phyloP scores from a whole-genome alignment of 768 basidiomycete species.

The Termitomyces sp. region DNA sequence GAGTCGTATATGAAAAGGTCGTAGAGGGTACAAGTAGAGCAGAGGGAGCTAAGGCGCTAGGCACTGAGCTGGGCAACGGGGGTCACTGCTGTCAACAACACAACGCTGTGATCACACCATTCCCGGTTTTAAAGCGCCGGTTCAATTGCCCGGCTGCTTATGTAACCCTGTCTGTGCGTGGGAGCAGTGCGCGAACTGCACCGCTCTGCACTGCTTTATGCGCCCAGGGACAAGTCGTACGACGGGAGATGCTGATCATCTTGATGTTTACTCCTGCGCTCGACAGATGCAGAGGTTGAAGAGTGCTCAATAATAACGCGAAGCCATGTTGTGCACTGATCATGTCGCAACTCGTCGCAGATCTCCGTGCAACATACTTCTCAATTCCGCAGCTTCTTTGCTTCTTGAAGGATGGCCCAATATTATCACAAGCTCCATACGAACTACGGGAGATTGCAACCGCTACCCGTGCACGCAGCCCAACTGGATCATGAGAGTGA shows the following conservation, averaged over 20 bases:
- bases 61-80: constrained; percentile 4
- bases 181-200: background rate
- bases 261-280: background rate
- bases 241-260: background rate
- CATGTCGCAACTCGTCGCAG: no score
- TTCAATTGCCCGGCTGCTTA: constrained; percentile 11
- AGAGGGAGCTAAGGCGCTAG: constrained; percentile 3
- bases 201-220: background rate
- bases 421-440: background rate
- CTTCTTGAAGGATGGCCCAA: background rate
- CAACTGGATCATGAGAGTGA: background rate
- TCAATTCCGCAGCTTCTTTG: background rate
- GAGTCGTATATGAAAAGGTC: background rate
- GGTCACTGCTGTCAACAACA: constrained; percentile 14
- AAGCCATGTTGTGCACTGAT: background rate
- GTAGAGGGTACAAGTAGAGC: background rate
- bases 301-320: background rate
- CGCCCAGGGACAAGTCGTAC: background rate
- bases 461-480: no score
- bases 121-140: constrained; percentile 18
- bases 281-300: background rate
- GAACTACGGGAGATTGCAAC: background rate
- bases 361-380: background rate
- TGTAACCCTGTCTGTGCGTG: constrained; percentile 20
- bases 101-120: constrained; percentile 9